Conservation (phyloP, 163 green algal species). For the Chlamydomonas reinhardtii region DNA sequence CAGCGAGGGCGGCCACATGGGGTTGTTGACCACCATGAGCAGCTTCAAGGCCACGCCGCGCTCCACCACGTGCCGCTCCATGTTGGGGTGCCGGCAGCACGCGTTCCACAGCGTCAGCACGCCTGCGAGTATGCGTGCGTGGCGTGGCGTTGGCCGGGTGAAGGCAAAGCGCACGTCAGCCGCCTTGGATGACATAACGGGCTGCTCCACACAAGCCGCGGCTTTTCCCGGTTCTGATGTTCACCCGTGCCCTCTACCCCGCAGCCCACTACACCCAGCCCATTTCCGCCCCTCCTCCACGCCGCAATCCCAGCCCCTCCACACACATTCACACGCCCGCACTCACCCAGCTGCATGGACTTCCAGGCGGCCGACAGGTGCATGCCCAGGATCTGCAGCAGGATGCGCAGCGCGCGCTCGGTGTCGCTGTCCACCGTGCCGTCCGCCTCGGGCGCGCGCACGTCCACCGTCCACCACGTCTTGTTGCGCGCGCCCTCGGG, state of each 20-base stretch:
- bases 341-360: constrained; percentile 70
- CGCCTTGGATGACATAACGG: too few species aligned
- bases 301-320: background rate
- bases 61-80: constrained; percentile 69
- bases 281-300: background rate
- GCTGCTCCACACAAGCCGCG: too few species aligned
- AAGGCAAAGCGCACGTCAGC: too few species aligned
- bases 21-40: constrained; percentile 64
- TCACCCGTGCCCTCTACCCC: too few species aligned
- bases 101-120: constrained; percentile 78
- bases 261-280: too few species aligned
- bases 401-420: constrained; percentile 67
- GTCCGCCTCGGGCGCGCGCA: constrained; percentile 56
- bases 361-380: constrained; percentile 67
- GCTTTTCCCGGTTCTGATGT: too few species aligned
- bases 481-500: constrained; percentile 29
- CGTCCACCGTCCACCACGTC: constrained; percentile 78
- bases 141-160: too few species aligned
- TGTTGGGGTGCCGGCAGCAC: constrained; percentile 54
- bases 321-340: too few species aligned
- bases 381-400: constrained; percentile 65
- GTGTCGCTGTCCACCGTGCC: constrained; percentile 51
- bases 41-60: constrained; percentile 60
- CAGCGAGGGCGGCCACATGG: constrained; percentile 68
- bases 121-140: background rate